phyloP scores from a whole-genome alignment of 768 basidiomycete genomes.

The Psilocybe tampanensis region DNA sequence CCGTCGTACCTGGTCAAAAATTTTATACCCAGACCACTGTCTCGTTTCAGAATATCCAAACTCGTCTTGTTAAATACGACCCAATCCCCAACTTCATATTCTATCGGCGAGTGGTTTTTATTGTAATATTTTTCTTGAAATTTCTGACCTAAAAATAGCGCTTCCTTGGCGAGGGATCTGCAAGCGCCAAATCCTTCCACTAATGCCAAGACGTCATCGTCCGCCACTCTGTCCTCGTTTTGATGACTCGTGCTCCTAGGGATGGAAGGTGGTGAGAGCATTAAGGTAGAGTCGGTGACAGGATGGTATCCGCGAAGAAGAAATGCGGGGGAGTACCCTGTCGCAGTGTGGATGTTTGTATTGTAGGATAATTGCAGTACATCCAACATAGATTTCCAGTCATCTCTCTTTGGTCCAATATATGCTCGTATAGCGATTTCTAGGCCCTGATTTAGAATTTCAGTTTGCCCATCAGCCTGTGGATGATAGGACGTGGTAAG shows the following conservation, averaged over 20 bases:
- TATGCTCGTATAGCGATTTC: slow-evolving; percentile 33
- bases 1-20: slow-evolving; percentile 23
- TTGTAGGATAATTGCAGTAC: slow-evolving; percentile 33
- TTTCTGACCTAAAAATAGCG: slow-evolving; percentile 3
- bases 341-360: slow-evolving; percentile 27
- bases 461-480: slow-evolving; percentile 39
- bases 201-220: neutral
- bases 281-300: slow-evolving; percentile 11
- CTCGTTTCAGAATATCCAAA: slow-evolving; percentile 19
- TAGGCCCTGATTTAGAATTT: slow-evolving; percentile 33
- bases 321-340: slow-evolving; percentile 28
- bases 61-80: slow-evolving; percentile 30
- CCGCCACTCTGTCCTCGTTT: too few relatives aligned
- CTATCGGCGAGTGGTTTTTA: neutral
- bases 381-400: slow-evolving; percentile 28
- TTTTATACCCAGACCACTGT: slow-evolving; percentile 23
- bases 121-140: slow-evolving; percentile 14
- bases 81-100: slow-evolving; percentile 14
- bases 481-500: slow-evolving; percentile 31
- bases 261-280: neutral
- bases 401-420: slow-evolving; percentile 20
- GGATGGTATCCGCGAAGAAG: slow-evolving; percentile 28
- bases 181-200: slow-evolving; percentile 4
- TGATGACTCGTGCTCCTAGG: too few relatives aligned
- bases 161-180: neutral